A percentile compares a stretch with the other conserved stretches of the same genome.
These are phyloP conservation scores for Metschnikowia kofuensis DNA, from an alignment of 805 yeast species.

Conservation along the genomic window DNA sequence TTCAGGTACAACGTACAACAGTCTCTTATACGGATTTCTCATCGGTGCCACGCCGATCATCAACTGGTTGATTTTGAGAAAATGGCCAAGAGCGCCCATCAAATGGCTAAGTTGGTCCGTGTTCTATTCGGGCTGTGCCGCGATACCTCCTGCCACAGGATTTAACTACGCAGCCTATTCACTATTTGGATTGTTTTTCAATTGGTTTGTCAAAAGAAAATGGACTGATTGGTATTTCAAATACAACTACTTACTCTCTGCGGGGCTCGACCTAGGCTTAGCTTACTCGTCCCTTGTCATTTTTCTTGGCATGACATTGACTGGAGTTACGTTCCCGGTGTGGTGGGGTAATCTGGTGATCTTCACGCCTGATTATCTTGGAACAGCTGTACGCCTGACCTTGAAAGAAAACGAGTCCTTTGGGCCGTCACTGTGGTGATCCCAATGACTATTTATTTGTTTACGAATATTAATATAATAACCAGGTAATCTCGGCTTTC, in stretches of 20 bases:
- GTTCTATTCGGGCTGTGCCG: conserved; percentile 4
- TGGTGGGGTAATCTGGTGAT: conserved; percentile 12
- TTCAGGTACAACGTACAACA: conserved; percentile 21
- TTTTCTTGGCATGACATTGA: conserved; percentile 6
- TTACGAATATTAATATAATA: not conserved
- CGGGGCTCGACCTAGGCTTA: conserved; percentile 9
- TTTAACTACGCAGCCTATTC: conserved; percentile 10
- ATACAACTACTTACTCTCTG: conserved; percentile 9
- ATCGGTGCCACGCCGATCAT: conserved; percentile 10
- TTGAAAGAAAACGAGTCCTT: conserved; percentile 9
- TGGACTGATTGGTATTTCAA: conserved; percentile 10
- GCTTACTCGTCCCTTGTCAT: conserved; percentile 10
- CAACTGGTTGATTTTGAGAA: conserved; percentile 6
- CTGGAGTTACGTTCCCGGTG: conserved; percentile 7
- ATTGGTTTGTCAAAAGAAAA: conserved; percentile 3
- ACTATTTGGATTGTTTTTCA: conserved; percentile 7
- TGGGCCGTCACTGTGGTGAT: conserved; percentile 10
- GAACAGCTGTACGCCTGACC: conserved; percentile 6
- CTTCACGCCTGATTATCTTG: conserved; percentile 7
- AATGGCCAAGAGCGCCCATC: conserved; percentile 7
- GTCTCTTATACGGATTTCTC: conserved; percentile 13
- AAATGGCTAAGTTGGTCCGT: conserved; percentile 9
- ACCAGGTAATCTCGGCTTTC: no score
- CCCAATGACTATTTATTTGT: not conserved
- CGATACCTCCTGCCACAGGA: conserved; percentile 9